These are phyloP conservation scores for Leccinum obscurum DNA, from an alignment of 768 basidiomycete genomes.

Conservation along the genomic window DNA sequence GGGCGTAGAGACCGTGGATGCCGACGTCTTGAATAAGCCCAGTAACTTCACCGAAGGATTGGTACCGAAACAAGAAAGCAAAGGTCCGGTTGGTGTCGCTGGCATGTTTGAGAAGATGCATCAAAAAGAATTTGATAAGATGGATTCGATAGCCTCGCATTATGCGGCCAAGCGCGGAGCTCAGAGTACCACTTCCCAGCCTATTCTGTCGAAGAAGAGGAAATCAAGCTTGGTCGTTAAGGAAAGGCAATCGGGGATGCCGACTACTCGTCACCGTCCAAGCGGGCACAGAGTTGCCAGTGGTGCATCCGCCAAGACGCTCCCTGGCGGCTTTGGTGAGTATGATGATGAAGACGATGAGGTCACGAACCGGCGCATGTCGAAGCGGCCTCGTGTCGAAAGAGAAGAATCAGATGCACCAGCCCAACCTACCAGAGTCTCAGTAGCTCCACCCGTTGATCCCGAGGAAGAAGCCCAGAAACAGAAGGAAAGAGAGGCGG, in stretches of 20 bases:
- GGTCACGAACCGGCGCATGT: constrained; percentile 37
- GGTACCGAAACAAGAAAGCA: constrained; percentile 13
- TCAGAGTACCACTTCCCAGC: constrained; percentile 21
- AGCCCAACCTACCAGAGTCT: constrained; percentile 34
- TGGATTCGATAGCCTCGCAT: constrained; percentile 70
- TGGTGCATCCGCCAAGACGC: constrained; percentile 27
- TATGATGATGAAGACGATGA: constrained; percentile 49
- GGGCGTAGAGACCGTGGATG: constrained; percentile 50
- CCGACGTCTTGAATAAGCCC: constrained; percentile 43
- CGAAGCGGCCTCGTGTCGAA: constrained; percentile 46
- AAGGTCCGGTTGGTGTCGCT: constrained; percentile 29
- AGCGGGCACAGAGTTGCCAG: constrained; percentile 28
- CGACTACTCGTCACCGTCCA: constrained; percentile 20
- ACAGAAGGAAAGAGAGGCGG: constrained; percentile 53
- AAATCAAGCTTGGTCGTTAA: constrained; percentile 52
- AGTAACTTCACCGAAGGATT: constrained; percentile 7
- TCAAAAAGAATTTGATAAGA: constrained; percentile 65
- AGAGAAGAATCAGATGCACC: constrained; percentile 27
- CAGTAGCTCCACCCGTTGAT: constrained; percentile 30
- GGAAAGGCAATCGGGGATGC: constrained; percentile 23
- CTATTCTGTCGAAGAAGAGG: constrained; percentile 38
- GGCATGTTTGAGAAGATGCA: constrained; percentile 59
- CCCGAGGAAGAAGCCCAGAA: constrained; percentile 33
- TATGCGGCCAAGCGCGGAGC: constrained; percentile 44
- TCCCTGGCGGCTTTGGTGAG: constrained; percentile 61